phyloP scores from a whole-genome alignment of 73 alveolate species.

The Tetrahymena borealis region DNA sequence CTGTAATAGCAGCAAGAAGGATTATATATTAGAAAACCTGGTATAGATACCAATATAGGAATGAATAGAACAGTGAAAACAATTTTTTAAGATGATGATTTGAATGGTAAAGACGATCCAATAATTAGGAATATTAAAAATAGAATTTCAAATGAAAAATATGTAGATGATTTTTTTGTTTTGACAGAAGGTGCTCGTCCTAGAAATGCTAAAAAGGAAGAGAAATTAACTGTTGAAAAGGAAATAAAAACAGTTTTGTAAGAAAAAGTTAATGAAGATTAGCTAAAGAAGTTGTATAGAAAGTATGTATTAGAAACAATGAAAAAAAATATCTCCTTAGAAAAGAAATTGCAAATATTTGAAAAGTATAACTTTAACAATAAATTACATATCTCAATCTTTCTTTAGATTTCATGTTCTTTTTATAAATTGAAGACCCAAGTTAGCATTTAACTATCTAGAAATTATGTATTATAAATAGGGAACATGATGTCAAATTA shows the following conservation, averaged over 20 bases:
- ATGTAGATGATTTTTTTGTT: not conserved
- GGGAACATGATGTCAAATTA: not conserved
- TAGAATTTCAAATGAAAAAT: not conserved
- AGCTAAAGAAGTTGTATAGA: not conserved
- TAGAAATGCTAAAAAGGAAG: not conserved
- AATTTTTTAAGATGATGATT: not conserved
- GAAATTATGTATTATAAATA: too few relatives aligned
- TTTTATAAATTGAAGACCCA: too few relatives aligned
- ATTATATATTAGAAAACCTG: not conserved
- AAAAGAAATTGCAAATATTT: not conserved
- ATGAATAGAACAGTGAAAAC: not conserved
- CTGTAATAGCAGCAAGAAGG: not conserved
- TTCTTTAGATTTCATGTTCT: too few relatives aligned
- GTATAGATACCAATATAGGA: not conserved
- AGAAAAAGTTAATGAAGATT: not conserved
- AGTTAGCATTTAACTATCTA: too few relatives aligned
- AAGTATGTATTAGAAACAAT: not conserved
- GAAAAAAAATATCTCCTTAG: not conserved
- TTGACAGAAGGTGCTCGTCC: not conserved
- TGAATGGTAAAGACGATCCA: not conserved
- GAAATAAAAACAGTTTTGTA: not conserved
- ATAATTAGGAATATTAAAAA: not conserved
- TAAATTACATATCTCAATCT: too few relatives aligned
- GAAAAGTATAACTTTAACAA: not conserved
- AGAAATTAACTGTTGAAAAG: not conserved